Percentiles rank a stretch among this genome's conserved stretches.
Evolutionary conservation across 1,284 basidiomycete species (phyloP).

Genomic region (Leccinum solheimii): DNA sequence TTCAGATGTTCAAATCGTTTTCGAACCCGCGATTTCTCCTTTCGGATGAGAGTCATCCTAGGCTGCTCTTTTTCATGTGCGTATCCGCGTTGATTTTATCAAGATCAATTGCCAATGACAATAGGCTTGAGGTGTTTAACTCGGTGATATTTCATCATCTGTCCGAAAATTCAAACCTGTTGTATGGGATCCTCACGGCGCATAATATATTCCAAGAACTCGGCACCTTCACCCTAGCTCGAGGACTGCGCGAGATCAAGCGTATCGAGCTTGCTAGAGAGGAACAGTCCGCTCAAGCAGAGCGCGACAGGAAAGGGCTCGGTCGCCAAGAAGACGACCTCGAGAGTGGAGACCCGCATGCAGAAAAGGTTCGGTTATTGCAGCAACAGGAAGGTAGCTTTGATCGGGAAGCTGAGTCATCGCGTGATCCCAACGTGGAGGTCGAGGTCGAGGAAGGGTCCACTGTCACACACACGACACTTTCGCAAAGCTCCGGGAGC

Average conservation of each 20-base stretch:
- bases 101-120: slow-evolving; percentile 6
- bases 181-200: slow-evolving; percentile 83
- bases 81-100: slow-evolving; percentile 17
- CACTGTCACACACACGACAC: slow-evolving; percentile 32
- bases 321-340: slow-evolving; percentile 25
- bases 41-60: slow-evolving; percentile 91
- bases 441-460: slow-evolving; percentile 35
- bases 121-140: slow-evolving; percentile 89
- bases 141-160: slow-evolving; percentile 72
- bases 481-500: slow-evolving; percentile 46
- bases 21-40: slow-evolving; percentile 87
- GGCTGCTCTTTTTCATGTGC: slow-evolving; percentile 87
- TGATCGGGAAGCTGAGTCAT: slow-evolving; percentile 28
- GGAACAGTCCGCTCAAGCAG: slow-evolving; percentile 51
- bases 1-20: slow-evolving; percentile 89
- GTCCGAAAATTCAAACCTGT: slow-evolving; percentile 80
- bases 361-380: slow-evolving; percentile 64
- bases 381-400: slow-evolving; percentile 42
- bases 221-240: slow-evolving; percentile 83
- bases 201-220: slow-evolving; percentile 85
- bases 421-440: slow-evolving; percentile 19
- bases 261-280: slow-evolving; percentile 72
- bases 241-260: slow-evolving; percentile 82
- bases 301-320: slow-evolving; percentile 38
- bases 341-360: slow-evolving; percentile 38